phyloP scores from a whole-genome alignment of 2,329 filamentous ascomycete genomes.

The Simplicillium aogashimaense region DNA sequence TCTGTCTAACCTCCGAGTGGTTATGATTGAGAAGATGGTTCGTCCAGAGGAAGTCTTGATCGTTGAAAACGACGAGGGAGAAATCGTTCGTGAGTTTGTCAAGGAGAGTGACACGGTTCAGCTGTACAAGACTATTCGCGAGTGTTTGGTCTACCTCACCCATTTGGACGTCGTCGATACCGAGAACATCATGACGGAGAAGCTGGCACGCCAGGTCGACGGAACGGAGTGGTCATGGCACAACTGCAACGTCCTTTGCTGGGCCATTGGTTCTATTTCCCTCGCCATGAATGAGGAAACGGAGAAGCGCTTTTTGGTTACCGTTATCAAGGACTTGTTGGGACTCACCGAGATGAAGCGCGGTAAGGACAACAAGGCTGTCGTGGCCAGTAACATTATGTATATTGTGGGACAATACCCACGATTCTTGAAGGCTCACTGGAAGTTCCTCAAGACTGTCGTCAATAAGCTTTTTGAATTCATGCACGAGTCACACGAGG shows the following conservation, averaged over 20 bases:
- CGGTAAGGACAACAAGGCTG: conserved; percentile 98
- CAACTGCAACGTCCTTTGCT: conserved; percentile 98
- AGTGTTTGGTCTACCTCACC: conserved; percentile 93
- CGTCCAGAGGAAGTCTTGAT: conserved; percentile 94
- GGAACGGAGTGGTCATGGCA: conserved; percentile 97
- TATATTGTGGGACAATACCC: conserved; percentile 99
- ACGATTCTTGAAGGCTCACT: conserved; percentile 95
- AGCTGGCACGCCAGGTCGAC: conserved; percentile 89
- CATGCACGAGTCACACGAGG: conserved; percentile 99
- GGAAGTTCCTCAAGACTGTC: conserved; percentile 99
- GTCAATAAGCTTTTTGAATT: conserved; percentile 99
- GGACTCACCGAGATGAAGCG: conserved; percentile 98
- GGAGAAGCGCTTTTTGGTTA: conserved; percentile 95
- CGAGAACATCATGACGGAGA: conserved; percentile 98
- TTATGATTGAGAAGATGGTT: conserved; percentile 99
- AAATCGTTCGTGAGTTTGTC: conserved; percentile 97
- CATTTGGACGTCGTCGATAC: conserved; percentile 96
- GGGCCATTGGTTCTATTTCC: conserved; percentile 98
- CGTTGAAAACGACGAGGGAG: conserved; percentile 98
- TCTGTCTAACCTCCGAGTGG: conserved; percentile 82
- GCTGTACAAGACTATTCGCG: conserved; percentile 96
- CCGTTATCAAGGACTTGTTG: conserved; percentile 95
- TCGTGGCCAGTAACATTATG: conserved; percentile 99
- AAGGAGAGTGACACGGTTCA: conserved; percentile 99
- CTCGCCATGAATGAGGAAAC: conserved; percentile 99